A percentile compares a stretch with the other conserved stretches of the same genome.
These are phyloP conservation scores for Paragyromitra xinjiangensis DNA, from an alignment of 495 filamentous ascomycete species.

Conservation along the genomic window DNA sequence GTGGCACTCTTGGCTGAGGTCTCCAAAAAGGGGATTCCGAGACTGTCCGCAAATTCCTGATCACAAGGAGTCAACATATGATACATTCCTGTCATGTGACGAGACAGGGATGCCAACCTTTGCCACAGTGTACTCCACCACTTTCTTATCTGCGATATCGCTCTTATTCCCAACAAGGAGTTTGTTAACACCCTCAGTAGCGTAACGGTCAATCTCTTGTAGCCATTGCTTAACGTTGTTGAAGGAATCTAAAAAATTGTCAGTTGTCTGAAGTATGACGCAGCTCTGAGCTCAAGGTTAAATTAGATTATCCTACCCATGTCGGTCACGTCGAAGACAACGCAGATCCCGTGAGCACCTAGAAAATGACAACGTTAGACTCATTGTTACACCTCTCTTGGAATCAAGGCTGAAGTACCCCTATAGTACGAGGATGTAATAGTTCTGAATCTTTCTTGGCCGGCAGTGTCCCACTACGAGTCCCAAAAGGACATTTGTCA, in stretches of 20 bases:
- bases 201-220: slow-evolving; percentile 98
- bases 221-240: slow-evolving; percentile 99
- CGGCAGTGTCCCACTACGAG: slow-evolving; percentile 94
- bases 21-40: slow-evolving; percentile 99
- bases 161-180: slow-evolving; percentile 99
- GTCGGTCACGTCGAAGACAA: slow-evolving; percentile 99
- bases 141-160: slow-evolving; percentile 99
- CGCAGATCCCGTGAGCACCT: slow-evolving; percentile 94
- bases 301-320: slow-evolving; percentile 66
- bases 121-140: slow-evolving; percentile 98
- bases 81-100: slow-evolving; percentile 18
- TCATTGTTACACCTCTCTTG: slow-evolving; percentile 9
- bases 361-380: slow-evolving; percentile 31
- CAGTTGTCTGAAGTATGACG: slow-evolving; percentile 24
- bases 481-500: slow-evolving; percentile 31
- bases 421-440: slow-evolving; percentile 99
- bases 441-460: slow-evolving; percentile 98
- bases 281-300: slow-evolving; percentile 20
- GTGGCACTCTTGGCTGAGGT: slow-evolving; percentile 99
- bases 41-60: slow-evolving; percentile 98
- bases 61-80: slow-evolving; percentile 39
- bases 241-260: slow-evolving; percentile 75
- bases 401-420: slow-evolving; percentile 60
- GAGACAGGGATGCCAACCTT: slow-evolving; percentile 72
- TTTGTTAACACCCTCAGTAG: slow-evolving; percentile 99